Percentiles rank a stretch among this genome's conserved stretches.
These are phyloP conservation scores for Spatholobus suberectus DNA, from an alignment of 306 rosid species.

Conservation along the genomic window DNA sequence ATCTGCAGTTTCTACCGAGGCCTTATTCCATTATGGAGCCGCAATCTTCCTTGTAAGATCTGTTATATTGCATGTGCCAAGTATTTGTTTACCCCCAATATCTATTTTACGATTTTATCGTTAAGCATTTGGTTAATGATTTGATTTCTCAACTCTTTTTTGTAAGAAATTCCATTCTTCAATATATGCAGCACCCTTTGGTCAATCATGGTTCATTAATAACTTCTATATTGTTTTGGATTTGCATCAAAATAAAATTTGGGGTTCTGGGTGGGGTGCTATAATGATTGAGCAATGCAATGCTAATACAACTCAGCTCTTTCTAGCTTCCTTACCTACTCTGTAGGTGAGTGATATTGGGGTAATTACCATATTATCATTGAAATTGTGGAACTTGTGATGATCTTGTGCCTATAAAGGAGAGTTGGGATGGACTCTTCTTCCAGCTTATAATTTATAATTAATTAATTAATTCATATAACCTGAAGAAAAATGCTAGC, in stretches of 20 bases:
- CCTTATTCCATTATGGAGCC: slow-evolving; percentile 76
- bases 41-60: slow-evolving; percentile 77
- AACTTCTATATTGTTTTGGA: background rate
- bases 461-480: background rate
- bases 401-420: background rate
- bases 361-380: background rate
- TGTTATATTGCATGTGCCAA: slow-evolving; percentile 23
- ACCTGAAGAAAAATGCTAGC: background rate
- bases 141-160: background rate
- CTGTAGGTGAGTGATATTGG: too few relatives aligned
- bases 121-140: too few relatives aligned
- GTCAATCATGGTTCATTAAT: too few relatives aligned
- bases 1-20: slow-evolving; percentile 69
- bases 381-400: background rate
- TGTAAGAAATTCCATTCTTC: background rate
- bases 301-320: too few relatives aligned
- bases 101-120: too few relatives aligned
- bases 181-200: background rate
- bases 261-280: background rate
- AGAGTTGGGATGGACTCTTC: background rate
- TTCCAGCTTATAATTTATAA: background rate
- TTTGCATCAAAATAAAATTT: background rate
- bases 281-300: background rate
- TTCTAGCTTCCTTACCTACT: too few relatives aligned
- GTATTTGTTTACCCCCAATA: slow-evolving; percentile 5